Base-by-base conservation (phyloP, 768 basidiomycete species). In the Psilocybe sp. region DNA sequence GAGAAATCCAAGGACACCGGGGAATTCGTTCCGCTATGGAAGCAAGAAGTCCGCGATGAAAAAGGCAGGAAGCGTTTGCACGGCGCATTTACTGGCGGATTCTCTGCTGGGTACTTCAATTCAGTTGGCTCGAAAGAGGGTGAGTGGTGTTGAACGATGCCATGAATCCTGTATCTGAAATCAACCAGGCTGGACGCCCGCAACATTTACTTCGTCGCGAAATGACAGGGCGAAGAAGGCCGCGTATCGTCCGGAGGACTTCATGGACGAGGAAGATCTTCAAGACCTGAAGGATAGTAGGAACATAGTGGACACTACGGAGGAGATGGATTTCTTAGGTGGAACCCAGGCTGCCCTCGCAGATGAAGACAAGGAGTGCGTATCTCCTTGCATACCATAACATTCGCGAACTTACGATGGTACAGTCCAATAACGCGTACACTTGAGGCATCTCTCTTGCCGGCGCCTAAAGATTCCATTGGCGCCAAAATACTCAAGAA, bases 191-290 rank as follows among this genome's bases (percentile, higher is more conserved):
- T 99, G 95, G 94, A 67, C 92, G 7, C 97, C 97, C 0, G 80
- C 88, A 32, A 90, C 91, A 2, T 99, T 98, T 67, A 84, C 90
- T 12, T 98, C 96, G 0, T 97, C 95, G 6, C 80, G 94, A 31
- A 68, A 64, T 23, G 87, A 90, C 39, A 81, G 94, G 42, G 81
- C 81, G 40, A 86, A 85, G 64, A 67, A 79, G 57, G 76, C 80
- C 58, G 69, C 68, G 2, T 69, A 76, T n/a, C 77, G 78, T 31
- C 87, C 92, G 0, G 92, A 96, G 67, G 93, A 97, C 64, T 98
- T 92, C 64, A 98, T 99, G 97, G 97, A 99, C 69, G 97, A 98
- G 38, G 97, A 99, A 69, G 97, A 98, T 65, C 72, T 98, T 13
- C 84, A 89, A 40, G 92, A 92, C 53, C 66, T 89, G 52, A 81